Evolutionary conservation across 768 basidiomycete species (phyloP).

Genomic region (Arthromyces matolae): DNA sequence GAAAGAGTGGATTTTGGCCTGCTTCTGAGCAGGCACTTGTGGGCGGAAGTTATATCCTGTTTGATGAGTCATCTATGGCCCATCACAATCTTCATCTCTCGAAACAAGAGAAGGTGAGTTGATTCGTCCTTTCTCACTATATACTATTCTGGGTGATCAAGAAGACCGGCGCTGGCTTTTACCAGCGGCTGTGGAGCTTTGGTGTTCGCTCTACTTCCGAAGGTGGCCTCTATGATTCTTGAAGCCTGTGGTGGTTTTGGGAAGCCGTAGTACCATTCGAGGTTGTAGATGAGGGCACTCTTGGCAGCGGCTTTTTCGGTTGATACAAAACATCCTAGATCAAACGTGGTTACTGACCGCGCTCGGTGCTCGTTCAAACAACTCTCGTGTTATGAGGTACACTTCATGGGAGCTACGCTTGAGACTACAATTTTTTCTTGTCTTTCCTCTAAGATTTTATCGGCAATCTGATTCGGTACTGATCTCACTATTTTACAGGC

Average conservation of each 20-base stretch:
- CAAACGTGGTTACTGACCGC: constrained; percentile 26
- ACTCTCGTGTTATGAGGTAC: constrained; percentile 74
- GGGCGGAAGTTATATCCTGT: constrained; percentile 85
- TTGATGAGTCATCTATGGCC: constrained; percentile 59
- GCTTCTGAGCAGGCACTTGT: constrained; percentile 68
- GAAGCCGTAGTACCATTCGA: constrained; percentile 16
- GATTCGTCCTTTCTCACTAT: constrained; percentile 4
- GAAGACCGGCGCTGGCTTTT: constrained; percentile 85
- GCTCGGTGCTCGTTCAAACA: constrained; percentile 67
- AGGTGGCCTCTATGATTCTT: constrained; percentile 14
- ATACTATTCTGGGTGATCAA: constrained; percentile 61
- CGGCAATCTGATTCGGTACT: constrained; percentile 4
- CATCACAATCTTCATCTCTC: constrained; percentile 47
- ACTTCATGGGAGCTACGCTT: constrained; percentile 86
- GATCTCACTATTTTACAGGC: constrained; percentile 33
- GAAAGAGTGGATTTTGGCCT: constrained; percentile 78
- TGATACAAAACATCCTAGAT: constrained; percentile 96
- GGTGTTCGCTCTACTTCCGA: constrained; percentile 16
- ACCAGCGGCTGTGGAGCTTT: constrained; percentile 55
- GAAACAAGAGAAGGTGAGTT: constrained; percentile 52
- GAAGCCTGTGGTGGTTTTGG: constrained; percentile 66
- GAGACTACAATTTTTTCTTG: constrained; percentile 58
- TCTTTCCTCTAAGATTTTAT: constrained; percentile 13
- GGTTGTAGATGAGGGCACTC: constrained; percentile 19
- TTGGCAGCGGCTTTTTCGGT: constrained; percentile 52